Percentiles rank a stretch among this genome's conserved stretches.
Conservation (phyloP, 164 flowering plant genomes). For the Taxillus chinensis region DNA sequence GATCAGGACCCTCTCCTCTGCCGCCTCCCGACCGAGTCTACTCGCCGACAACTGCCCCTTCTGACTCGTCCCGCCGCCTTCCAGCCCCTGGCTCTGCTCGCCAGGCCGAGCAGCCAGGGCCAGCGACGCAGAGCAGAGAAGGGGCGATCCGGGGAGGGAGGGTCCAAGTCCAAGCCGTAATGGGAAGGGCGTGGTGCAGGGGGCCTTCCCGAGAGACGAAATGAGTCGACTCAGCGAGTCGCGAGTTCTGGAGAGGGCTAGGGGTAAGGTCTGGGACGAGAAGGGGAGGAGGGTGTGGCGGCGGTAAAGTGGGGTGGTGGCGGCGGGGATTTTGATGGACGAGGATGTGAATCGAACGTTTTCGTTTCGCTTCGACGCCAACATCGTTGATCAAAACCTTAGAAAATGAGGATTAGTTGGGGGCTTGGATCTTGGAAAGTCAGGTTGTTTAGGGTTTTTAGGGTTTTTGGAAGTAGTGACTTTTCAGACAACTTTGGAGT, state of each 20-base stretch:
- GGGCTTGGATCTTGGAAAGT: too few relatives aligned
- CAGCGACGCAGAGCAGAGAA: constrained; percentile 27
- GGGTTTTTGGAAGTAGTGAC: too few relatives aligned
- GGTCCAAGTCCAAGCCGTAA: neutral
- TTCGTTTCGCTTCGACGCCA: constrained; percentile 26
- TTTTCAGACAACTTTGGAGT: too few relatives aligned
- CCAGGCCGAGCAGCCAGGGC: constrained; percentile 18
- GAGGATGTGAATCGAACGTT: constrained; percentile 34
- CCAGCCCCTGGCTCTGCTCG: constrained; percentile 23
- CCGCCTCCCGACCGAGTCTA: constrained; percentile 28
- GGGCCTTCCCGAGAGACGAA: constrained; percentile 12
- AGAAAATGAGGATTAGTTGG: too few relatives aligned
- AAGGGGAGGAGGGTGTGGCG: constrained; percentile 15
- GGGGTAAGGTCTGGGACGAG: constrained; percentile 18
- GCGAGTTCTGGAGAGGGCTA: constrained; percentile 12
- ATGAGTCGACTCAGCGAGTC: constrained; percentile 18
- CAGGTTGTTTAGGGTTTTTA: too few relatives aligned
- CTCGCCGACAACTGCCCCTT: constrained; percentile 12
- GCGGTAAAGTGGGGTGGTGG: neutral
- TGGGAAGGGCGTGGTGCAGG: neutral
- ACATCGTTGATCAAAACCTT: neutral
- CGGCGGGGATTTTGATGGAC: constrained; percentile 25
- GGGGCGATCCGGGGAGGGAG: constrained; percentile 9
- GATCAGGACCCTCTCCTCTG: constrained; percentile 87
- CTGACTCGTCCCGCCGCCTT: neutral